These are phyloP conservation scores for Trichoderma gracile DNA, from an alignment of 2,329 filamentous ascomycete genomes.

Conservation along the genomic window DNA sequence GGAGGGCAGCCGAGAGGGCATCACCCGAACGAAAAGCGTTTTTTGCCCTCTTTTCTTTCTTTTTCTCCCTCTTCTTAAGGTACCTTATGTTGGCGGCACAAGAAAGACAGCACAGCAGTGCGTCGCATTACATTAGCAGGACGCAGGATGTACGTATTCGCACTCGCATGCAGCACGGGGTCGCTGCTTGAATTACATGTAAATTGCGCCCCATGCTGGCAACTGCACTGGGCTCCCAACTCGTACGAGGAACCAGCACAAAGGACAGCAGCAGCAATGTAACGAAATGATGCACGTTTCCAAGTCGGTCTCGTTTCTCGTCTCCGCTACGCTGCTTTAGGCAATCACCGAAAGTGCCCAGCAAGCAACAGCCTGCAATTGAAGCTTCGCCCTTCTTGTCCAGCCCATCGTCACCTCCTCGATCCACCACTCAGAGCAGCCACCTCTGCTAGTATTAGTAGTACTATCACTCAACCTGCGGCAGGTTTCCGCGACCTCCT, in stretches of 20 bases:
- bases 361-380: not conserved
- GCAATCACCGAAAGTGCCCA: slow-evolving; percentile 20
- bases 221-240: no score
- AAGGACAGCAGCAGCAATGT: not conserved
- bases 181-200: no score
- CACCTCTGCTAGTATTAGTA: no score
- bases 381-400: not conserved
- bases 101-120: not conserved
- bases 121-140: slow-evolving; percentile 5
- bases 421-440: no score
- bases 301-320: not conserved
- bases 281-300: not conserved
- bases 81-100: not conserved
- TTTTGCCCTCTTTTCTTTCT: not conserved
- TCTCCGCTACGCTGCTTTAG: not conserved
- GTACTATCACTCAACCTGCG: no score
- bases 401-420: not conserved
- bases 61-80: no score
- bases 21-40: not conserved
- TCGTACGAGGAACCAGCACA: not conserved
- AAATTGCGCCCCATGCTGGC: no score
- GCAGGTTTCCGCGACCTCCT: not conserved
- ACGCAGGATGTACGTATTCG: not conserved
- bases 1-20: not conserved
- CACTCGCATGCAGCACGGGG: not conserved